Evolutionary conservation across 2,329 filamentous ascomycete genomes (phyloP), one percentile per base, ranked within the genome.

Genomic region (Cytospora leucostoma): DNA sequence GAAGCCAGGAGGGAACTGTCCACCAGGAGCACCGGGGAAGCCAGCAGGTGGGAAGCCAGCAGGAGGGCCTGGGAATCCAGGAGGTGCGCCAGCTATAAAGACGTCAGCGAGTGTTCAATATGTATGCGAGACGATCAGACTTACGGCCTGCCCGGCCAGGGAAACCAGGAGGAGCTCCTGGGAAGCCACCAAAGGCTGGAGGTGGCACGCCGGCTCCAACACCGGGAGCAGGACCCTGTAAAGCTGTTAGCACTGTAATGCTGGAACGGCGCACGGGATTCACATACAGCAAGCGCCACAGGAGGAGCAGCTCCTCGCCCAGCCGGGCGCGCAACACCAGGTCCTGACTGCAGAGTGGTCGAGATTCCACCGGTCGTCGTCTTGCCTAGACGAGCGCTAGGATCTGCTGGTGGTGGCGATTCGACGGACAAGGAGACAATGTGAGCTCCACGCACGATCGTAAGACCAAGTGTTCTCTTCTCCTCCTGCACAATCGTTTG

Each of bases 341-440:
- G 91, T 56, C 95, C 95, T 69, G 92, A 86, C 66, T 89, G 84
- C 70, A 97, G 82, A 44, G 90, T 87, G 59, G 90, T 86, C 50
- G 90, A 80, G 40, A 85, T 82, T 63, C 88, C 89, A 65, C 88
- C 86, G 37, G 89, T 83, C 35, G 87, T 87, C 68, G 84, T 86
- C 76, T 90, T 89, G 73, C 93, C 95, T 67, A 99, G 85, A 77
- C 95, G 87, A 56, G 94, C 88, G 70, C 93, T 92, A 61, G 95
- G 94, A 73, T 99, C 95, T 71, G 93, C 92, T 11, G 96, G 94
- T 54, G 95, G 95, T 61, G 95, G 94, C 63, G 94, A 96, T 74
- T 99, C 96, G 67, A 97, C 93, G 10, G 94, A 96, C 66, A 96
- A 86, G 27, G 93, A 97, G 67, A 99, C 91, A 67, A 99, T 95